A percentile compares a stretch with the other conserved stretches of the same genome.
phyloP scores from a whole-genome alignment of 768 basidiomycete genomes.

The Lactarius akahatsu region DNA sequence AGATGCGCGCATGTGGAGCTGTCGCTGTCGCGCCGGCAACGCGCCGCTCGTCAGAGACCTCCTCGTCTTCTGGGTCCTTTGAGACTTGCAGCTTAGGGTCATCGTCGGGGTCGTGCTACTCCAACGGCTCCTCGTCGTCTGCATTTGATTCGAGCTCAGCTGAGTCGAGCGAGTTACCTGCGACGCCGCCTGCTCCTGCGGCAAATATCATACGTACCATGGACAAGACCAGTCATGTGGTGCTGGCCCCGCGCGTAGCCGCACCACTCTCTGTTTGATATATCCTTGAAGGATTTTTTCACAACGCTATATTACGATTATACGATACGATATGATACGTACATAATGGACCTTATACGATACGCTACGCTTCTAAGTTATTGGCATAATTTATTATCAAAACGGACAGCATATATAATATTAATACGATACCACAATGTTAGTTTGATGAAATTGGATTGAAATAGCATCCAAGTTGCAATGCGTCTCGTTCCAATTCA shows the following conservation, averaged over 20 bases:
- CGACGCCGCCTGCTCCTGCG: not conserved
- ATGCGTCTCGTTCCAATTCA: not conserved
- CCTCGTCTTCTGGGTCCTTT: not conserved
- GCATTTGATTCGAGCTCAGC: not conserved
- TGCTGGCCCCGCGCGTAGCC: not conserved
- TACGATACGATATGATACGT: not conserved
- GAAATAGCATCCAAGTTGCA: too few relatives aligned
- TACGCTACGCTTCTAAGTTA: not conserved
- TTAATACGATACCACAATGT: not conserved
- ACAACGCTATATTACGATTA: not conserved
- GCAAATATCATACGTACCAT: not conserved
- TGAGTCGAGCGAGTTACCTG: not conserved
- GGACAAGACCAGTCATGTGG: not conserved
- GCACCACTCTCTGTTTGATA: not conserved
- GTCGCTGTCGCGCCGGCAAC: not conserved
- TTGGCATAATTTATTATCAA: not conserved
- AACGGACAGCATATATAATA: not conserved
- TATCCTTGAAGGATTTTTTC: not conserved
- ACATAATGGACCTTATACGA: not conserved
- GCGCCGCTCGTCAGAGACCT: not conserved
- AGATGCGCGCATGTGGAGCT: not conserved
- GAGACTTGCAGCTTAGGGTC: not conserved
- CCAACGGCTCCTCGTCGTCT: not conserved
- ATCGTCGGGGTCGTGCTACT: not conserved
- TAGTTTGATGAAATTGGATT: not conserved